Evolutionary conservation across 805 yeast genomes (phyloP), one percentile per base, ranked within the genome.

Genomic region (Cyberlindnera americana): DNA sequence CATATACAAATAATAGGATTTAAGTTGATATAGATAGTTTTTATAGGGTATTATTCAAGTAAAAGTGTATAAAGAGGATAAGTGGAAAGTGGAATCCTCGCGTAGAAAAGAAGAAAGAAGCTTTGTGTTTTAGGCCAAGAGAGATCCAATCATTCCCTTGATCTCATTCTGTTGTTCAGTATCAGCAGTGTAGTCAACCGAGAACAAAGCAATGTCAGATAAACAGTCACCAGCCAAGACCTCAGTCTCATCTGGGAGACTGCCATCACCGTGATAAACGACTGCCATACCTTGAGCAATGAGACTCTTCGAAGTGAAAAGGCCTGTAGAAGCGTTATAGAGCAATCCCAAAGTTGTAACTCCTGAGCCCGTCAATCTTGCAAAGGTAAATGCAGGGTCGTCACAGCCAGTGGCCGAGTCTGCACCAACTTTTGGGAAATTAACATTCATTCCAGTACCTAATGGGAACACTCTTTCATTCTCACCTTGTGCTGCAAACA

Each of bases 381-480:
- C 56, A 48, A 57, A 64, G 27, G 63, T 66, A 52, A 59, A 74
- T 19, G 61, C 53, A 37, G 78, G 76, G 40, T 61, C 60, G 19
- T 48, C 42, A 60, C 81, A 76, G 3, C 44, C 43, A 11, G 59
- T 47, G 25, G 44, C 38, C 7, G 65, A 40, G 43, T 69, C 72
- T 35, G 66, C 47, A 19, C 72, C 71, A 19, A 73, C 78, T 12
- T 38, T 35, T 36, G 79, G 78, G 52, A 65, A 61, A 58, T 74
- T 73, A 40, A 73, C 76, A 52, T 69, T 72, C 40, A 73, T 43
- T 49, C 76, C 78, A 37, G 60, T 63, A 30, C 67, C 66, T 29
- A 59, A 40, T 35, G 78, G 78, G 42, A 74, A 60, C 19, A 62
- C 53, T 45, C 63, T 57, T 24, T 44, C 47, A 46, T 62, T 62